These are phyloP conservation scores for Fusarium coicis DNA, from an alignment of 2,329 filamentous ascomycete species.

Conservation along the genomic window DNA sequence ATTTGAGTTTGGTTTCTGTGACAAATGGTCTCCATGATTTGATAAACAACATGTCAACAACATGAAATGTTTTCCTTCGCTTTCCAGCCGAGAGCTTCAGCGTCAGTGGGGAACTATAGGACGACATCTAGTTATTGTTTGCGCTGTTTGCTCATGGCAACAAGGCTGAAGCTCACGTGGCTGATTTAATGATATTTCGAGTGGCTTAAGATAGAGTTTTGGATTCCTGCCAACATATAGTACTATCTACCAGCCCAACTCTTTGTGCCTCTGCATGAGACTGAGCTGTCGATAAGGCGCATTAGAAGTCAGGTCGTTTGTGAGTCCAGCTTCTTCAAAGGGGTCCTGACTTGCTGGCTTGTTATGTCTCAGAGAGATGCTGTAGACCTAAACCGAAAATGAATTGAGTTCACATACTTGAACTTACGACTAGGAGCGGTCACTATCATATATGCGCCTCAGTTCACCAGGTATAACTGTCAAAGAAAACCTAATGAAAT, in stretches of 20 bases:
- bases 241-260: background rate
- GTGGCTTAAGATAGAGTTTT: background rate
- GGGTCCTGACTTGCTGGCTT: too few species aligned
- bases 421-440: background rate
- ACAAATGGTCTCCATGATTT: background rate
- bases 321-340: accelerated
- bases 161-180: background rate
- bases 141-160: background rate
- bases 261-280: background rate
- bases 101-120: background rate
- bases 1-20: background rate
- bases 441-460: too few species aligned
- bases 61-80: background rate
- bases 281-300: background rate
- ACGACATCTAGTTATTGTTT: background rate
- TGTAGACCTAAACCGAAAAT: too few species aligned
- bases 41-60: background rate
- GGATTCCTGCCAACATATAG: too few species aligned
- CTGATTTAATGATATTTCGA: background rate
- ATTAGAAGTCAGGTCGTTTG: background rate
- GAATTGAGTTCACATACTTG: background rate
- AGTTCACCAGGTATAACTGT: background rate
- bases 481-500: background rate
- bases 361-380: background rate
- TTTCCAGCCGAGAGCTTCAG: background rate